Evolutionary conservation across 2,329 filamentous ascomycete genomes (phyloP).

Genomic region (Botrytis elliptica): DNA sequence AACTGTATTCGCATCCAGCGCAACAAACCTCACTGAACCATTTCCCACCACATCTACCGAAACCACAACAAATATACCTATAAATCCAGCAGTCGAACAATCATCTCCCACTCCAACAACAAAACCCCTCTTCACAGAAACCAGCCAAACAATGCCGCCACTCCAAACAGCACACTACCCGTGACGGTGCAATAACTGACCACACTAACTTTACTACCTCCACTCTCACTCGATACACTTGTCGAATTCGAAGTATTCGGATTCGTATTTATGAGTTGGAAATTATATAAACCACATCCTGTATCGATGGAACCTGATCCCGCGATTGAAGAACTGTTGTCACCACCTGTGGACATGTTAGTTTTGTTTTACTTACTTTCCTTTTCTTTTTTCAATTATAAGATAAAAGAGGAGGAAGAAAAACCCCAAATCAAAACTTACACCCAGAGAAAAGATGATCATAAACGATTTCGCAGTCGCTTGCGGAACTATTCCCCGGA

Average conservation of each 20-base stretch:
- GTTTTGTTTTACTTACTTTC: too few species aligned
- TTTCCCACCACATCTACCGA: not conserved
- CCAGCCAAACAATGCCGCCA: constrained; percentile 9
- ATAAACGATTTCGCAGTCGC: not conserved
- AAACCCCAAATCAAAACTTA: not conserved
- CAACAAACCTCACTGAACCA: not conserved
- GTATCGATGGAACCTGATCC: not conserved
- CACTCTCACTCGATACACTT: not conserved
- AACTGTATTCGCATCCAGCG: not conserved
- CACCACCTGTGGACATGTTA: not conserved
- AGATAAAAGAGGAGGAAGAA: too few species aligned
- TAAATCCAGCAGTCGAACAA: not conserved
- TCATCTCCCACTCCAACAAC: too few species aligned
- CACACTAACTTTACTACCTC: not conserved
- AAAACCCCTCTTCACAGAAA: not conserved
- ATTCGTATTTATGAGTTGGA: not conserved
- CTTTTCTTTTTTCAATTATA: too few species aligned
- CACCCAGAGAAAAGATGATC: not conserved
- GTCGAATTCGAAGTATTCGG: not conserved
- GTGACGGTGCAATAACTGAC: constrained; percentile 9
- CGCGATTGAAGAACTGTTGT: not conserved
- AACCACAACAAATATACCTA: not conserved
- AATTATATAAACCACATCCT: not conserved
- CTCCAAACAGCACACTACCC: not conserved
- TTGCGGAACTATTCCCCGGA: not conserved